Conservation (phyloP, 495 filamentous ascomycete genomes). For the Podospora pseudocomata region DNA sequence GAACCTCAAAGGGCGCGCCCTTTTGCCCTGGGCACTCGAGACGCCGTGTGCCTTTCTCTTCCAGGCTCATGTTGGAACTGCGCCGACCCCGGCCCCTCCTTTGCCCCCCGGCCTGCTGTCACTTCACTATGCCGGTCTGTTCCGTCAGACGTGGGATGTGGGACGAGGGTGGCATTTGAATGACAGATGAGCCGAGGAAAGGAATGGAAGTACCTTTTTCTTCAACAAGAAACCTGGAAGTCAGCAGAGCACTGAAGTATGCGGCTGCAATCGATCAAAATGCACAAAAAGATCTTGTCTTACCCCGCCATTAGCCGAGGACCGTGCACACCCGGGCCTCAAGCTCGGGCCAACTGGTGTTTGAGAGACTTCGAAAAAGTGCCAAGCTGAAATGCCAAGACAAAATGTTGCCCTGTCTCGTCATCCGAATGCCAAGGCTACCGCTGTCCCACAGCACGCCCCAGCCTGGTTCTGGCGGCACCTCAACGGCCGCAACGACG, state of each 20-base stretch:
- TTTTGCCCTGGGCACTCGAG: background rate
- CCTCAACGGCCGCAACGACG: background rate
- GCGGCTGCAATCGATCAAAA: background rate
- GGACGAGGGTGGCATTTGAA: background rate
- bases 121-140: slow-evolving; percentile 3
- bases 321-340: background rate
- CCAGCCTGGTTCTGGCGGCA: slow-evolving; percentile 7
- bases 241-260: background rate
- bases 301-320: slow-evolving; percentile 12
- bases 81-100: slow-evolving; percentile 2
- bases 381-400: slow-evolving; percentile 1
- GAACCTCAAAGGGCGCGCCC: slow-evolving; percentile 1
- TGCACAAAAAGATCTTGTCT: slow-evolving; percentile 5
- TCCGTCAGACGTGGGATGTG: background rate
- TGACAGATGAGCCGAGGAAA: background rate
- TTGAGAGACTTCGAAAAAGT: background rate
- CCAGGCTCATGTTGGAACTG: background rate
- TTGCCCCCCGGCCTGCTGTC: background rate
- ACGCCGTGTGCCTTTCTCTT: background rate
- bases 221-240: background rate
- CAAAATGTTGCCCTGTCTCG: too few relatives aligned
- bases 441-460: slow-evolving; percentile 4
- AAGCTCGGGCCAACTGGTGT: slow-evolving; percentile 15
- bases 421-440: background rate
- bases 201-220: background rate